Percentiles rank a stretch among this genome's conserved stretches.
Evolutionary conservation across 371 early-diverging fungal species (phyloP).

Genomic region (Batkoa obscura): DNA sequence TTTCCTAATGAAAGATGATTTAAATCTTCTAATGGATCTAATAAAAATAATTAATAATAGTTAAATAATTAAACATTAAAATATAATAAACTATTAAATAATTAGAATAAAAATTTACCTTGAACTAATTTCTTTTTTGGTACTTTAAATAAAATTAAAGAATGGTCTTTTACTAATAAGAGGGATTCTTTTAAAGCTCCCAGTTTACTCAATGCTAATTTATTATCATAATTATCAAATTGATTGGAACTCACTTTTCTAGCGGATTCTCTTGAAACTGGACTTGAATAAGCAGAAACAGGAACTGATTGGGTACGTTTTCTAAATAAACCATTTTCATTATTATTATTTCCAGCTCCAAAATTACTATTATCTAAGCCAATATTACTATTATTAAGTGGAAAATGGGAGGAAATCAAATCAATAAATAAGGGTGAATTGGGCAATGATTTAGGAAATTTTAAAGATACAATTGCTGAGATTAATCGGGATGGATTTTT

Average conservation of each 20-base stretch:
- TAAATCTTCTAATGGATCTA: not conserved
- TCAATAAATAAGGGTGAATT: not conserved
- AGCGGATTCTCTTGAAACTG: not conserved
- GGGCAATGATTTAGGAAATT: not conserved
- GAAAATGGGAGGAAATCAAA: not conserved
- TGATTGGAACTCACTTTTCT: not conserved
- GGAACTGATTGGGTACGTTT: constrained; percentile 4
- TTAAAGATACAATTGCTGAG: not conserved
- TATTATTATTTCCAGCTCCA: not conserved
- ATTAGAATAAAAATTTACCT: too few relatives aligned
- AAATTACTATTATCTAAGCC: not conserved
- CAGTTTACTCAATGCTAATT: too few relatives aligned
- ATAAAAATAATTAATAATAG: too few relatives aligned
- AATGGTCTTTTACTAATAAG: too few relatives aligned
- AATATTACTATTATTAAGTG: not conserved
- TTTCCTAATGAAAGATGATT: too few relatives aligned
- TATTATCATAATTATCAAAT: not conserved
- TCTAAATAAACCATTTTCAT: not conserved
- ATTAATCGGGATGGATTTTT: not conserved
- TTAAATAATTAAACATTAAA: too few relatives aligned
- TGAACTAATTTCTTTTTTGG: too few relatives aligned
- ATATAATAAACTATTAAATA: too few relatives aligned
- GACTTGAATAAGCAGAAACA: not conserved
- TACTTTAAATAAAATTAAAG: too few relatives aligned
- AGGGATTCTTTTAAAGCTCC: too few relatives aligned